Conservation (phyloP, 2,329 filamentous ascomycete genomes). For the Bertia moriformis region DNA sequence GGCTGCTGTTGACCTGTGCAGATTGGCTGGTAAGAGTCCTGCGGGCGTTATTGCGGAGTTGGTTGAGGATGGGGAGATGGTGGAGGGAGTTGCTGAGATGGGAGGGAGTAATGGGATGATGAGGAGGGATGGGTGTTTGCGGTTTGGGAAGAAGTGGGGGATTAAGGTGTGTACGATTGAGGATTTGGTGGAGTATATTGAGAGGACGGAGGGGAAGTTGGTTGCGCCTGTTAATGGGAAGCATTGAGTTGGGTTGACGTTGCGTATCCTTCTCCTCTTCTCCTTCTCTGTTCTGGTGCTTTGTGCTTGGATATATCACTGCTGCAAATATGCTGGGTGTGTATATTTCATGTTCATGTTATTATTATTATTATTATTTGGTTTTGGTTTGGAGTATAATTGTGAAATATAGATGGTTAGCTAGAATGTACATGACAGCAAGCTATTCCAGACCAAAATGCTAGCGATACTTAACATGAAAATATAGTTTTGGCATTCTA, state of each 20-base stretch:
- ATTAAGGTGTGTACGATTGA: constrained; percentile 53
- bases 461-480: too few relatives aligned
- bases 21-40: constrained; percentile 35
- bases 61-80: constrained; percentile 38
- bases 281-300: not conserved
- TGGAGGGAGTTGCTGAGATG: constrained; percentile 32
- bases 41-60: constrained; percentile 50
- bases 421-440: too few relatives aligned
- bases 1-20: constrained; percentile 47
- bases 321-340: too few relatives aligned
- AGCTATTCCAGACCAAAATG: too few relatives aligned
- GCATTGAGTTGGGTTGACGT: not conserved
- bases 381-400: not conserved
- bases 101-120: constrained; percentile 43
- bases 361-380: too few relatives aligned
- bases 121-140: constrained; percentile 44
- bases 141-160: constrained; percentile 45
- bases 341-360: too few relatives aligned
- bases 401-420: too few relatives aligned
- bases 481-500: too few relatives aligned
- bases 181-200: constrained; percentile 41
- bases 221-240: constrained; percentile 1
- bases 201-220: constrained; percentile 33
- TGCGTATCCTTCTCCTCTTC: not conserved
- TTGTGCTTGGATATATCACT: not conserved